Evolutionary conservation across 352 stramenopile species (phyloP), one percentile per base, ranked within the genome.

Genomic region (Halophytophthora polymorphica): DNA sequence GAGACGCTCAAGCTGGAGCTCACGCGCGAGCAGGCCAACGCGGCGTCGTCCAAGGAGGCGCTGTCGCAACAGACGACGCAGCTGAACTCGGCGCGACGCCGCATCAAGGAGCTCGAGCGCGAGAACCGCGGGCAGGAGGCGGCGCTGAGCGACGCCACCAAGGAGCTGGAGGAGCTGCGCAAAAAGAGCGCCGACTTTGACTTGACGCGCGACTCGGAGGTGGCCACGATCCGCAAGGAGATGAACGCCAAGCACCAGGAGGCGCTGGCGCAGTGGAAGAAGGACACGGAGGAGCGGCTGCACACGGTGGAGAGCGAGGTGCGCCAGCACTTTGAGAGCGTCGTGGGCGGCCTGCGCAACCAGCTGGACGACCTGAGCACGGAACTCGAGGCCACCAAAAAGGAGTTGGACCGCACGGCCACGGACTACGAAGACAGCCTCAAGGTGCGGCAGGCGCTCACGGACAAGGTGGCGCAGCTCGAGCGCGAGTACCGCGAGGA

Each of bases 361-460:
- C 83, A 93, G 58, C 60, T 89, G 10, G 72, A 83, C 17, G 80
- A 90, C 47, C 54, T 88, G 23, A 66, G 56, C 38, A 21, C 42
- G 3, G 83, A 93, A 45, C 44, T 90, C 7, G 77, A 90, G 25
- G 76, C 66, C 46, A 86, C 79, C 25, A 89, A 88, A 53, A 71
- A 69, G 45, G 80, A 93, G 51, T 58, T 90, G 15, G 78, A 93
- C 28, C 78, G 77, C 35, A 93, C 83, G 22, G 74, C 77, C 18
- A 89, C 64, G 47, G 83, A 93, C 52, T 93, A 90, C 56, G 79
- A 93, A 35, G 80, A 90, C 41, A 90, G 76, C 50, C 61, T 90
- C 10, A 74, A 85, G 45, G 74, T 83, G 4, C 73, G 83, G 13
- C 79, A 93, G 64, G 58, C 62, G 29, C 61, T 90, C 12, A 90